Base-by-base conservation (phyloP, 768 basidiomycete genomes). In the Collybiopsis luxurians region DNA sequence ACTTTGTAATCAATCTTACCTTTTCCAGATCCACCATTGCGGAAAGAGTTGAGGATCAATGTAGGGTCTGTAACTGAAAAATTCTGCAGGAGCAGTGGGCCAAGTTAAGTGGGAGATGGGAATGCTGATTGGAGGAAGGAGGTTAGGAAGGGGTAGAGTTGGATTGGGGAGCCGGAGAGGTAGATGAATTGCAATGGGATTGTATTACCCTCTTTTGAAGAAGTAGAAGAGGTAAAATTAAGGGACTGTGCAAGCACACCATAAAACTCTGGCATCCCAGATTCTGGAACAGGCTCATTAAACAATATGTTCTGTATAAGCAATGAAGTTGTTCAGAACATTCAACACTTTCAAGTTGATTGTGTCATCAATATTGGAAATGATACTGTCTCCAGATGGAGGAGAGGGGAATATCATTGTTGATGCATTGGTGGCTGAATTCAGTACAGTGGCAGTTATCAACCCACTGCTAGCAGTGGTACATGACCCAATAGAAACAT, bases 351-450 rank as follows among this genome's bases (percentile, higher is more conserved):
- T 79, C 53, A 77, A 73, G 60, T 79, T 79, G 39, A 79, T 64
- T 1, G 75, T 79, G 58, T 77, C 76, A 58, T 79, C 75, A n/a
- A n/a, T n/a, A n/a, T n/a, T 75, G 54, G 77, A 79, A 34, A 79
- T 76, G 21, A 77, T 71, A 7, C 75, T 75, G 58, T 75, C 75
- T 0, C 76, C 75, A 38, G 66, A 67, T 43, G 75, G 59, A 12
- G 68, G 57, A 10, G 75, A 74, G 17, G 65, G 60, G 60, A 75
- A 79, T 4, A 79, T 59, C 0, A 64, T 72, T 6, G 69, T 10
- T 52, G 63, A 53, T 70, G 51, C 1, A 48, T 61, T 49, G 68
- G 62, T 21, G 53, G 55, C 42, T 6, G 27, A 12, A 13, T 15
- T 23, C 19, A 52, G 31, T 15, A 19, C 24, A 36, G 57, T 71